Base-by-base conservation (phyloP, 2,329 filamentous ascomycete species). In the Fusarium illudens region DNA sequence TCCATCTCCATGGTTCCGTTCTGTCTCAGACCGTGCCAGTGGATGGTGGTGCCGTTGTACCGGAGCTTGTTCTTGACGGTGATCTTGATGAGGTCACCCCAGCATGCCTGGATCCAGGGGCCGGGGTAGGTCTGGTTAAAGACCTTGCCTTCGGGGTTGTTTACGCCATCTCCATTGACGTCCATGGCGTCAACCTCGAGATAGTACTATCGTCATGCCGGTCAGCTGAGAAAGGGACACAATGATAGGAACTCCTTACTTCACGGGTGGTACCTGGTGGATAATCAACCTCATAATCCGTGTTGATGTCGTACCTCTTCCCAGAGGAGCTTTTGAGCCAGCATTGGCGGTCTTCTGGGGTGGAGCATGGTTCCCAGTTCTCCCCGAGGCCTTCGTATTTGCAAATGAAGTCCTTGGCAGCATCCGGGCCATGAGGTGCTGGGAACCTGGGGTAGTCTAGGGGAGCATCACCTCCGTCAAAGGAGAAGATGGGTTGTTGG, bases 11-110 rank as follows among this genome's bases (percentile, higher is more conserved):
- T 63, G 2, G 60, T 63, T 1, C 48, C 33, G 7, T 52, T 52
- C n/a, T 63, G 60, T 9, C 60, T 27, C 7, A 63, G 58, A 10
- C 60, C 60, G 11, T 63, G 60, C 60, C 60, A 63, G 20, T 63
- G 60, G 34, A 66, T 58, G 1, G 42, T 53, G 6, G 56, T 55
- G 6, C 60, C 52, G 6, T 55, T 55, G 37, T 19, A 46, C 37
- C 29, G 5, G 25, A 55, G 52, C 37, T 55, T 55, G 36, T 55
- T 55, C 52, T 8, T 55, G 29, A 55, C 52, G 9, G 4, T 6
- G n/a, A 55, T 19, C 17, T 29, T 46, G 20, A 55, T 55, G 2
- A 46, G 4, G 29, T 55, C 52, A 8, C 52, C 52, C 52, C 52
- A 55, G 52, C 52, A 55, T 46, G 52, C 52, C 20, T 55, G 36